Conservation (phyloP, 805 yeast genomes). For the Candida sonorensis region DNA sequence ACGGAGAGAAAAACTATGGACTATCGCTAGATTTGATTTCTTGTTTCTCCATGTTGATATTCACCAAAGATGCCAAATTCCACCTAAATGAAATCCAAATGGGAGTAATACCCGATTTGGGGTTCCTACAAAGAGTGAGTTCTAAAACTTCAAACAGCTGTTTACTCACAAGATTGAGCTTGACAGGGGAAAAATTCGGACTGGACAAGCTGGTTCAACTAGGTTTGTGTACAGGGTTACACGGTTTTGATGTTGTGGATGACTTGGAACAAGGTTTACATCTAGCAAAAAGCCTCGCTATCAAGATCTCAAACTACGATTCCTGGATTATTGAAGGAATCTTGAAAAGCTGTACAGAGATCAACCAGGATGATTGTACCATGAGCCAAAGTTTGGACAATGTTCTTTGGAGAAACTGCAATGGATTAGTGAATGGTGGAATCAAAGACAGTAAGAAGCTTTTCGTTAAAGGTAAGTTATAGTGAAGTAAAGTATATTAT, state of each 20-base stretch:
- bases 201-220: slow-evolving; percentile 47
- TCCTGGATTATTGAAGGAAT: slow-evolving; percentile 63
- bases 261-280: slow-evolving; percentile 43
- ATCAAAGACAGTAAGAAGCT: too few relatives aligned
- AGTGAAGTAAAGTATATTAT: too few relatives aligned
- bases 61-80: slow-evolving; percentile 43
- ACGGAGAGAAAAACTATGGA: slow-evolving; percentile 55
- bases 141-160: slow-evolving; percentile 46
- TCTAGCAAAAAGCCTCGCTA: slow-evolving; percentile 44
- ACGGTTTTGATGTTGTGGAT: slow-evolving; percentile 36
- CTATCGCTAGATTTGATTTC: slow-evolving; percentile 62
- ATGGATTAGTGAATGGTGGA: too few relatives aligned
- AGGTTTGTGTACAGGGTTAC: slow-evolving; percentile 58
- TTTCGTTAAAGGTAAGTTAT: too few relatives aligned
- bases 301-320: slow-evolving; percentile 36
- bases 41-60: slow-evolving; percentile 51
- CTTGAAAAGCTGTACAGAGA: slow-evolving; percentile 44
- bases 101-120: slow-evolving; percentile 77
- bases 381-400: slow-evolving; percentile 42
- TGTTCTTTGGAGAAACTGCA: slow-evolving; percentile 34
- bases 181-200: slow-evolving; percentile 52
- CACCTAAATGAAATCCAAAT: slow-evolving; percentile 65
- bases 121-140: slow-evolving; percentile 65
- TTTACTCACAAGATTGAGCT: slow-evolving; percentile 50
- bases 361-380: slow-evolving; percentile 26